phyloP scores from a whole-genome alignment of 2,329 filamentous ascomycete genomes.

The Fusarium dlaminii region DNA sequence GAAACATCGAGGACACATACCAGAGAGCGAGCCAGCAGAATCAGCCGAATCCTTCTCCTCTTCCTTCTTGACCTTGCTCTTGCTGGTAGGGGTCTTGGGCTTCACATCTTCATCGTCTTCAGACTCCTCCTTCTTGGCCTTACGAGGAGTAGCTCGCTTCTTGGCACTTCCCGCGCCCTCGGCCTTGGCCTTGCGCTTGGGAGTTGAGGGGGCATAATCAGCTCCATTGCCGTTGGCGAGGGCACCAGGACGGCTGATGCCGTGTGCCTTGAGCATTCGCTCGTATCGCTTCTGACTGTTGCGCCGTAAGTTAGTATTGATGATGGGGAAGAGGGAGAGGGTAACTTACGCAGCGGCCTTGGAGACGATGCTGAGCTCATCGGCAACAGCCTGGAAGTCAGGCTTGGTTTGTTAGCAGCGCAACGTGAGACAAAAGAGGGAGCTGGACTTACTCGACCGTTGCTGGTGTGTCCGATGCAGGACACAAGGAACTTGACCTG shows the following conservation, averaged over 20 bases:
- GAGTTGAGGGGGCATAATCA: constrained; percentile 25
- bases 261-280: constrained; percentile 69
- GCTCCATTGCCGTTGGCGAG: background rate
- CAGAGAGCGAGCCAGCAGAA: constrained; percentile 29
- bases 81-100: constrained; percentile 19
- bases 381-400: constrained; percentile 71
- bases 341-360: constrained; percentile 75
- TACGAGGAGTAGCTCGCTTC: constrained; percentile 41
- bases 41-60: constrained; percentile 25
- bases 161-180: constrained; percentile 34
- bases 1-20: constrained; percentile 12
- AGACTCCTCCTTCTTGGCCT: constrained; percentile 42
- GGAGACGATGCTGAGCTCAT: constrained; percentile 68
- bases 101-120: constrained; percentile 36
- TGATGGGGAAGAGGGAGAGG: background rate
- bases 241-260: constrained; percentile 50
- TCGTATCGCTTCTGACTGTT: constrained; percentile 73
- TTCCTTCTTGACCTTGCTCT: constrained; percentile 36
- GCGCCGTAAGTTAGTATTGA: background rate
- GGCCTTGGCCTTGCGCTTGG: constrained; percentile 45
- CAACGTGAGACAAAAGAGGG: background rate
- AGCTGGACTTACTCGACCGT: constrained; percentile 63
- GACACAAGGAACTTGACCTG: constrained; percentile 73
- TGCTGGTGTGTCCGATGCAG: constrained; percentile 69
- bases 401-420: constrained; percentile 56